Evolutionary conservation across 2,329 filamentous ascomycete species (phyloP).

Genomic region (Apiospora aurea): DNA sequence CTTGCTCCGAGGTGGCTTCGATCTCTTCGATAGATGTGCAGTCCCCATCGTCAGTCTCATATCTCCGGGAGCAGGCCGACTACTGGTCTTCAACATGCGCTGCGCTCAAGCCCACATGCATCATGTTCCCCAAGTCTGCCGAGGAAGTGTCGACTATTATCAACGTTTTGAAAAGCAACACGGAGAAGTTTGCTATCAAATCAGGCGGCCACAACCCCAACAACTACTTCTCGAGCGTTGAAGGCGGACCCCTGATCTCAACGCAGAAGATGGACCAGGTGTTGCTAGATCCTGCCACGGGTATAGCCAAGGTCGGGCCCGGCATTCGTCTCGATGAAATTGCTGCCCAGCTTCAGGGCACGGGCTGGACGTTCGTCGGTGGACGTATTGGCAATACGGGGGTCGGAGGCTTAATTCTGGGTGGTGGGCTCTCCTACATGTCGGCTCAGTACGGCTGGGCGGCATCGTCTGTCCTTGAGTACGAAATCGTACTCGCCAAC

Average conservation of each 20-base stretch:
- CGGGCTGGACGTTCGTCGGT: slow-evolving; percentile 52
- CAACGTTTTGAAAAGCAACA: slow-evolving; percentile 52
- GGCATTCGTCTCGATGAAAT: slow-evolving; percentile 53
- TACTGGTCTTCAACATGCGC: slow-evolving; percentile 56
- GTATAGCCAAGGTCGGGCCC: slow-evolving; percentile 51
- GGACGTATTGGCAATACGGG: slow-evolving; percentile 53
- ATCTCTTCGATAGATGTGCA: slow-evolving; percentile 45
- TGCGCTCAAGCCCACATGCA: slow-evolving; percentile 52
- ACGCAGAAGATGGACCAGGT: slow-evolving; percentile 52
- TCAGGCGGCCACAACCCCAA: slow-evolving; percentile 66
- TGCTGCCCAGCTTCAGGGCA: slow-evolving; percentile 48
- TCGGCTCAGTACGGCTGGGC: slow-evolving; percentile 58
- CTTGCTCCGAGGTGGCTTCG: slow-evolving; percentile 46
- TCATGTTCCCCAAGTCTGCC: slow-evolving; percentile 55
- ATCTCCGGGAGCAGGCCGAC: slow-evolving; percentile 47
- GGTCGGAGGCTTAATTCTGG: slow-evolving; percentile 58
- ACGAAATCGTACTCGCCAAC: slow-evolving; percentile 59
- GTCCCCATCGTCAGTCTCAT: slow-evolving; percentile 42
- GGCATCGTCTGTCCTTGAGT: slow-evolving; percentile 56
- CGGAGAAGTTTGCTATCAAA: slow-evolving; percentile 60
- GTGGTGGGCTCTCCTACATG: slow-evolving; percentile 61
- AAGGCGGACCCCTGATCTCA: slow-evolving; percentile 57
- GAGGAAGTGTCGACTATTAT: slow-evolving; percentile 61
- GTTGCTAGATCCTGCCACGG: slow-evolving; percentile 45
- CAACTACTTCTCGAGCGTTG: slow-evolving; percentile 57